These are phyloP conservation scores for Xenosphaeropsis pyriputrescens DNA, from an alignment of 2,329 filamentous ascomycete species.

Conservation along the genomic window DNA sequence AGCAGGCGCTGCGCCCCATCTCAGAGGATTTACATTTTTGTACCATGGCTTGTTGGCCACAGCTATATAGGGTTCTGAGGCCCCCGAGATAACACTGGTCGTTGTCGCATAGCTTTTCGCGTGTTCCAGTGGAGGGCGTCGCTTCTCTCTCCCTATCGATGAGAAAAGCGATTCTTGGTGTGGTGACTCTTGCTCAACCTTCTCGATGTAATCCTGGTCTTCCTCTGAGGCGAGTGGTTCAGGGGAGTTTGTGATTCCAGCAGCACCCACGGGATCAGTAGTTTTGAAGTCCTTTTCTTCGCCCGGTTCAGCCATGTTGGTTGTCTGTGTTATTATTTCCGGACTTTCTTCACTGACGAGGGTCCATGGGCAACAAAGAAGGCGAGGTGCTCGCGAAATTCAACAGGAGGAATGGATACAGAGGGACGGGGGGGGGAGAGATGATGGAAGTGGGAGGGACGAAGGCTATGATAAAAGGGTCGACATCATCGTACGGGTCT, in stretches of 20 bases:
- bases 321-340: background rate
- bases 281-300: constrained; percentile 16
- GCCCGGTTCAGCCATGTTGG: constrained; percentile 6
- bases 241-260: constrained; percentile 18
- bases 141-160: constrained; percentile 13
- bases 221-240: constrained; percentile 24
- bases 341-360: no score
- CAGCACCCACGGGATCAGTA: constrained; percentile 19
- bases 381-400: no score
- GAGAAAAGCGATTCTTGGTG: constrained; percentile 7
- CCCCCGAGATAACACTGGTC: constrained; percentile 31
- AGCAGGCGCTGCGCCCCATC: constrained; percentile 40
- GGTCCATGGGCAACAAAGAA: no score
- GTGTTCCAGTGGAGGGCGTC: constrained; percentile 21
- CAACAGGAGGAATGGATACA: background rate
- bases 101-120: constrained; percentile 39
- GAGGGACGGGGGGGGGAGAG: background rate
- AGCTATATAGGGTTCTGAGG: constrained; percentile 19
- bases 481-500: no score
- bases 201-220: constrained; percentile 19
- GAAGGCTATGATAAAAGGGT: no score
- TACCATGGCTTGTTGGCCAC: constrained; percentile 42
- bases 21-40: constrained; percentile 43
- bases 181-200: constrained; percentile 3
- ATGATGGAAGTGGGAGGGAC: constrained; percentile 1